A percentile compares a stretch with the other conserved stretches of the same genome.
Conservation (phyloP, 2,329 filamentous ascomycete species). For the Fusarium tricinctum region DNA sequence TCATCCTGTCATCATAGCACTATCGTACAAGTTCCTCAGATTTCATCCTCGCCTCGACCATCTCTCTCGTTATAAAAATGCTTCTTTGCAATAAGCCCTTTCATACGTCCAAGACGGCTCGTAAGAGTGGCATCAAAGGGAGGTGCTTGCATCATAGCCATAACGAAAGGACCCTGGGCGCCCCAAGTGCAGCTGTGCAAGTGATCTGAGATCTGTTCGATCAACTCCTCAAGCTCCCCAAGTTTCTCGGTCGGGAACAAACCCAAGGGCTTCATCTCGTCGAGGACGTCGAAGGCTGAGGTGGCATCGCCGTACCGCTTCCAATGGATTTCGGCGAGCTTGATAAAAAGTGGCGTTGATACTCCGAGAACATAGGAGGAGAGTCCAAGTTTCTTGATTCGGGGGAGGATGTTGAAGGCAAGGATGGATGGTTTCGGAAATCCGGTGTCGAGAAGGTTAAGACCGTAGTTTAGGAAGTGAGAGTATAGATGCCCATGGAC, state of each 20-base stretch:
- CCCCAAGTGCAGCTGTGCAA: conserved; percentile 55
- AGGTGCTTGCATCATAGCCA: conserved; percentile 56
- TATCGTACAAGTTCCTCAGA: not conserved
- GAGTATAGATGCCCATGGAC: conserved; percentile 76
- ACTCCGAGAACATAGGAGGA: conserved; percentile 80
- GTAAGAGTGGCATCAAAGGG: conserved; percentile 52
- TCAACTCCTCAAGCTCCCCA: conserved; percentile 37
- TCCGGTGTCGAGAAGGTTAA: conserved; percentile 68
- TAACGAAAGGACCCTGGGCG: conserved; percentile 56
- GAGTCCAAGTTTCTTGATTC: conserved; percentile 76
- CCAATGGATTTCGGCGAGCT: conserved; percentile 74
- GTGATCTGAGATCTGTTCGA: conserved; percentile 52
- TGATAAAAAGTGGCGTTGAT: conserved; percentile 77
- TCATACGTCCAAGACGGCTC: conserved; percentile 42
- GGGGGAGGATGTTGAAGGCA: conserved; percentile 72
- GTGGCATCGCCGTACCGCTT: conserved; percentile 69
- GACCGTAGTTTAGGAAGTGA: conserved; percentile 69
- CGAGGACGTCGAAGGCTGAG: conserved; percentile 68
- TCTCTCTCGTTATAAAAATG: conserved; percentile 12
- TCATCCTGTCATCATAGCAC: not conserved
- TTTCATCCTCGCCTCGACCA: not conserved
- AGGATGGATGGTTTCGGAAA: conserved; percentile 72
- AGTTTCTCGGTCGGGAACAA: conserved; percentile 66
- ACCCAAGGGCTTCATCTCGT: conserved; percentile 76
- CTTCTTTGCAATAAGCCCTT: conserved; percentile 15